A percentile compares a stretch with the other conserved stretches of the same genome.
phyloP scores from a whole-genome alignment of 2,329 filamentous ascomycete species.

The Pseudogymnoascus sp. region DNA sequence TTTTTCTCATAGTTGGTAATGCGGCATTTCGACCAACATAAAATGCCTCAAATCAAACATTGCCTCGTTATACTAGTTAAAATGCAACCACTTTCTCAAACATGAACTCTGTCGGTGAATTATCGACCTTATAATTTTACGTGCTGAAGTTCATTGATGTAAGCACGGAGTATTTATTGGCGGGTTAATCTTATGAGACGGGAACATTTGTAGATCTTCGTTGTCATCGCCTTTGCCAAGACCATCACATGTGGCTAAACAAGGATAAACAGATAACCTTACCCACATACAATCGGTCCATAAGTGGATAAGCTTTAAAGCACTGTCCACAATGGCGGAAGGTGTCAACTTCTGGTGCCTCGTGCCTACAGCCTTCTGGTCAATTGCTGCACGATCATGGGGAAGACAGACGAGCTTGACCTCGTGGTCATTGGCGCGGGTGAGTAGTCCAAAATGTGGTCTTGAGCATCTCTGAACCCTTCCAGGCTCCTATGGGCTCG shows the following conservation, averaged over 20 bases:
- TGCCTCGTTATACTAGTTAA: not conserved
- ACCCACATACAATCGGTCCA: not conserved
- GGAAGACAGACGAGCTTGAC: constrained; percentile 20
- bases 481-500: constrained; percentile 48
- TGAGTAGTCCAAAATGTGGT: constrained; percentile 28
- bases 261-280: not conserved
- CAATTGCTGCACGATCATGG: not conserved
- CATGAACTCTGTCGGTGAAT: not conserved
- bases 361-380: not conserved
- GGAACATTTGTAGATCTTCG: not conserved
- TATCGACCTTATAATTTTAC: not conserved
- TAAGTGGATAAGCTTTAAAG: constrained; percentile 3
- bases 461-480: not conserved
- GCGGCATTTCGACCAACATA: not conserved
- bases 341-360: not conserved
- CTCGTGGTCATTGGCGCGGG: constrained; percentile 39
- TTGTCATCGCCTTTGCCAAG: not conserved
- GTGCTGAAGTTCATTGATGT: not conserved
- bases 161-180: not conserved
- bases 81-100: not conserved
- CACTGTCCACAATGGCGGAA: not conserved
- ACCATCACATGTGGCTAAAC: not conserved
- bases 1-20: not conserved
- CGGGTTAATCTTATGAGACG: not conserved
- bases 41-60: not conserved